Evolutionary conservation across 306 rosid species (phyloP).

Genomic region (Trifolium pratense): DNA sequence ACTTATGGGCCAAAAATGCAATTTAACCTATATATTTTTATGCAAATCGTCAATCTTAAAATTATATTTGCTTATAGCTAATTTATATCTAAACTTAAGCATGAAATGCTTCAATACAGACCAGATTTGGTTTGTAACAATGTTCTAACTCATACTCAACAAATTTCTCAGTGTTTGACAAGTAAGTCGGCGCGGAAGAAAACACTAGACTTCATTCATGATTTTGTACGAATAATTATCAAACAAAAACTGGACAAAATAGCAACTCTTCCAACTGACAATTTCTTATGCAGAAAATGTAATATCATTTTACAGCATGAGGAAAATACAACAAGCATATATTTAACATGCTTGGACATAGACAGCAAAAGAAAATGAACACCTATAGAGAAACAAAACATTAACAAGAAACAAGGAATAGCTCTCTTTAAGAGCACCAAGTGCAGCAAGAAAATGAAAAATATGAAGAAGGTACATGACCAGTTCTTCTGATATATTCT

Average conservation of each 20-base stretch:
- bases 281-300: slow-evolving; percentile 40
- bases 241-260: not conserved
- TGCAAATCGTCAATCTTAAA: too few relatives aligned
- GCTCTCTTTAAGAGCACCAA: slow-evolving; percentile 64
- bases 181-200: too few relatives aligned
- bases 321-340: slow-evolving; percentile 35
- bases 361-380: slow-evolving; percentile 34
- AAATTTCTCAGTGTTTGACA: too few relatives aligned
- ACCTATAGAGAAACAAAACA: slow-evolving; percentile 25
- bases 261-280: slow-evolving; percentile 34
- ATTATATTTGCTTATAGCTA: too few relatives aligned
- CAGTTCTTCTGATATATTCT: slow-evolving; percentile 76
- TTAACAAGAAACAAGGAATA: slow-evolving; percentile 10
- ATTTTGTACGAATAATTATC: slow-evolving; percentile 7
- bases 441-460: slow-evolving; percentile 67
- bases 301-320: slow-evolving; percentile 24
- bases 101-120: too few relatives aligned
- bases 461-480: slow-evolving; percentile 69
- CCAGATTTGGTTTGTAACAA: too few relatives aligned
- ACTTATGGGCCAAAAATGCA: too few relatives aligned
- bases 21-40: too few relatives aligned
- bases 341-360: not conserved
- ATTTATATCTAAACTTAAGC: too few relatives aligned
- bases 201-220: not conserved
- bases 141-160: too few relatives aligned